Evolutionary conservation across 306 rosid genomes (phyloP).

Genomic region (Cucurbita pepo): DNA sequence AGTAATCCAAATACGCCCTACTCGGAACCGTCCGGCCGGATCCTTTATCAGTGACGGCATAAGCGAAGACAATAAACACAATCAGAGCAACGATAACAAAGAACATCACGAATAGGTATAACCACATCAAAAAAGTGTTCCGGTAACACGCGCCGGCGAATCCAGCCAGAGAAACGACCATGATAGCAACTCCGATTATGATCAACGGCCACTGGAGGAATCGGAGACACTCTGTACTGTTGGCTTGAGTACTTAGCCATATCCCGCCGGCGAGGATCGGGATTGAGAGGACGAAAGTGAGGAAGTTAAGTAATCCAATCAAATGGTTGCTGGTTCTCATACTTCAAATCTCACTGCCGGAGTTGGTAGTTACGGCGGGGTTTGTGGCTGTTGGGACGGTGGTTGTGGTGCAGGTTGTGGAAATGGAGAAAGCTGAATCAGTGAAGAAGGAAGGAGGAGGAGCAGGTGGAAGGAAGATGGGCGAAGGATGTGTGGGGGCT

Average conservation of each 20-base stretch:
- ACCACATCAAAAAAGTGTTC: slow-evolving; percentile 52
- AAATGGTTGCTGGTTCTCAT: slow-evolving; percentile 72
- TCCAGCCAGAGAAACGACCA: slow-evolving; percentile 67
- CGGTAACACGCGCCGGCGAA: slow-evolving; percentile 86
- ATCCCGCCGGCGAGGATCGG: slow-evolving; percentile 87
- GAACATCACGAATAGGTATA: slow-evolving; percentile 75
- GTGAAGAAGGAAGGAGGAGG: not conserved
- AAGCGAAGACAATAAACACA: slow-evolving; percentile 77
- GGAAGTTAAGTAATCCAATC: slow-evolving; percentile 60
- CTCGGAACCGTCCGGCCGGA: slow-evolving; percentile 20
- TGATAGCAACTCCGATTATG: slow-evolving; percentile 45
- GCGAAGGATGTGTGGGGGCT: not conserved
- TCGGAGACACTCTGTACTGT: slow-evolving; percentile 71
- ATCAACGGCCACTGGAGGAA: slow-evolving; percentile 95
- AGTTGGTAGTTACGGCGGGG: not conserved
- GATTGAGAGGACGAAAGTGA: slow-evolving; percentile 66
- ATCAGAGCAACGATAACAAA: slow-evolving; percentile 47
- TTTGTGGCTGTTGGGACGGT: not conserved
- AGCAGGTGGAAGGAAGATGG: not conserved
- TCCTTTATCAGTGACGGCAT: slow-evolving; percentile 70
- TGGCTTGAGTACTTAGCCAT: slow-evolving; percentile 83
- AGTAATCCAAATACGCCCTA: slow-evolving; percentile 38
- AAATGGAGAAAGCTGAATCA: not conserved
- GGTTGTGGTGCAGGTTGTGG: not conserved
- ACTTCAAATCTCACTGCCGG: not conserved